A percentile compares a stretch with the other conserved stretches of the same genome.
These are phyloP conservation scores for Coemansia sp. DNA, from an alignment of 192 early-diverging fungal species.

Conservation along the genomic window DNA sequence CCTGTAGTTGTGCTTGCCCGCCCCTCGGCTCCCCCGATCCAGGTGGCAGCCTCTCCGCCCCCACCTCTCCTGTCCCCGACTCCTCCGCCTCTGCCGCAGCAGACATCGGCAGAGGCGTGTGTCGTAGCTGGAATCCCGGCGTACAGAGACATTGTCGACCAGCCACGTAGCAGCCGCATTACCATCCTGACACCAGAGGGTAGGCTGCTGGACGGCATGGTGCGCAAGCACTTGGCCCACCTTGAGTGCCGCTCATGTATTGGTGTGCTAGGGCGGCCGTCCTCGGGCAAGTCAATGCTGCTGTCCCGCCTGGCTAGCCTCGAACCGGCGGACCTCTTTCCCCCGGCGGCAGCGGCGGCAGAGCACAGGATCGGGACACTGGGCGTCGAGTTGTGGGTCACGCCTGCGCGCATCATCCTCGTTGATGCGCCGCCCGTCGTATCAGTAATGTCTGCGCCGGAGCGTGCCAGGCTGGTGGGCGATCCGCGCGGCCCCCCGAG, in stretches of 20 bases:
- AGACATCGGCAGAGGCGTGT: neutral
- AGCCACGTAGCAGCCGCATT: conserved; percentile 3
- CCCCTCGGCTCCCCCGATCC: neutral
- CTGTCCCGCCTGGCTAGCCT: conserved; percentile 9
- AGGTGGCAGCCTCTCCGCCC: neutral
- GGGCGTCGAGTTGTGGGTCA: conserved; percentile 20
- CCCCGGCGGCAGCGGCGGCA: neutral
- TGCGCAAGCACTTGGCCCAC: conserved; percentile 8
- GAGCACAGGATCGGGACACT: neutral
- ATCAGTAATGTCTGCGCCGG: neutral
- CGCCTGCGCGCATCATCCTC: conserved; percentile 4
- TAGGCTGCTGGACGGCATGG: conserved; percentile 9
- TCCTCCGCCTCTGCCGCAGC: neutral
- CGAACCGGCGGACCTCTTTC: neutral
- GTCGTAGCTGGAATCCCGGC: neutral
- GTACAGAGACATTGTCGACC: neutral
- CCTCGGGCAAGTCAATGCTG: conserved; percentile 21
- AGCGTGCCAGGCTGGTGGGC: neutral
- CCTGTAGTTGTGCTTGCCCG: neutral
- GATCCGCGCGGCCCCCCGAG: neutral
- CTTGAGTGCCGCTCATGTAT: conserved; percentile 13
- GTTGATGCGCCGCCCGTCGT: conserved; percentile 35
- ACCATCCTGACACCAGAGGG: conserved; percentile 11
- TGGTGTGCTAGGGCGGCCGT: conserved; percentile 20
- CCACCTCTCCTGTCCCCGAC: neutral